Evolutionary conservation across 148 eudicot species (phyloP).

Genomic region (Vaccinium vitisidaea): DNA sequence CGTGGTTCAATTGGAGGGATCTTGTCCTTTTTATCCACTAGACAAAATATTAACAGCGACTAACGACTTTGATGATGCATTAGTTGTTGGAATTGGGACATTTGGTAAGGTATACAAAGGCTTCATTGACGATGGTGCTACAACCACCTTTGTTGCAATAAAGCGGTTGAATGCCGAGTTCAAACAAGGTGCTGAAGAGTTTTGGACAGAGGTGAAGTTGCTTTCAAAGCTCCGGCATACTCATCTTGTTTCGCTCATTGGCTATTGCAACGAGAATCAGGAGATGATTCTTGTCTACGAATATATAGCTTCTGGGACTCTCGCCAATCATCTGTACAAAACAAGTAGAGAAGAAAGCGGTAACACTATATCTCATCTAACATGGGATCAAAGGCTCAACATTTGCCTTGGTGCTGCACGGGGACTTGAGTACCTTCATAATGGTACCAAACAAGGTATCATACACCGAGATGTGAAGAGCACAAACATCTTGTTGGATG

Average conservation of each 20-base stretch:
- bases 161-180: neutral
- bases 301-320: neutral
- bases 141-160: neutral
- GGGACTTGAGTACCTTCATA: neutral
- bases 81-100: neutral
- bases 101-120: conserved; percentile 1
- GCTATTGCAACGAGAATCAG: neutral
- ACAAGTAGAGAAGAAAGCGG: neutral
- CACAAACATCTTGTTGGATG: neutral
- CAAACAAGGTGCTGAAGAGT: neutral
- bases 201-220: neutral
- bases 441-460: neutral
- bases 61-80: neutral
- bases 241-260: neutral
- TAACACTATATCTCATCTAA: neutral
- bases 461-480: neutral
- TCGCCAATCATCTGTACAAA: neutral
- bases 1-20: neutral
- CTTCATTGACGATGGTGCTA: neutral
- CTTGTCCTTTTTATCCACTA: neutral
- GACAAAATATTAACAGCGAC: neutral
- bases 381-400: neutral
- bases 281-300: conserved; percentile 5
- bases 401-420: neutral
- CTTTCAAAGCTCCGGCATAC: neutral